phyloP scores from a whole-genome alignment of 257 asterid species.

The Nicotiana undulata region DNA sequence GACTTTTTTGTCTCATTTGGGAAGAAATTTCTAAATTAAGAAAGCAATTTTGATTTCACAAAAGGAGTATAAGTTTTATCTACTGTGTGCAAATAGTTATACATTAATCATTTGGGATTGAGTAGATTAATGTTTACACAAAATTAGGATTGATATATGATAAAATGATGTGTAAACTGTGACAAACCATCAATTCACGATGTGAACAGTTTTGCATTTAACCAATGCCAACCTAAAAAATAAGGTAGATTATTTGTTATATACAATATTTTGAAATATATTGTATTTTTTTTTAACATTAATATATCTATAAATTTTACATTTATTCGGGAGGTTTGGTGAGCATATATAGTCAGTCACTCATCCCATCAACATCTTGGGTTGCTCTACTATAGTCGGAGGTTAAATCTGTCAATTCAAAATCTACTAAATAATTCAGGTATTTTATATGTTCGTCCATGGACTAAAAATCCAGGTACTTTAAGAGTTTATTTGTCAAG shows the following conservation, averaged over 20 bases:
- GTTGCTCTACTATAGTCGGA: neutral
- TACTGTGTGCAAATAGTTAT: neutral
- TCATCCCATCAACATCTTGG: neutral
- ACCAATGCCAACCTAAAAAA: too few relatives aligned
- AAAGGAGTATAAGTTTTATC: neutral
- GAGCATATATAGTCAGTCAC: neutral
- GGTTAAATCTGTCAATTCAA: neutral
- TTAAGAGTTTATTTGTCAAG: conserved; percentile 36
- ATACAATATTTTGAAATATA: too few relatives aligned
- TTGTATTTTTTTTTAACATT: too few relatives aligned
- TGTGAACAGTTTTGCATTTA: neutral
- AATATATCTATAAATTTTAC: neutral
- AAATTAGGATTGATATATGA: neutral
- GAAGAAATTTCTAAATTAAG: neutral
- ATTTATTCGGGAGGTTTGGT: neutral
- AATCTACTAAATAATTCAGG: neutral
- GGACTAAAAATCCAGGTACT: conserved; percentile 23
- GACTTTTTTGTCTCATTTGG: too few relatives aligned
- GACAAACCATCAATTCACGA: neutral
- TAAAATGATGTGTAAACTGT: neutral
- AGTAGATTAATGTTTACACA: neutral
- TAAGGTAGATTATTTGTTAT: too few relatives aligned
- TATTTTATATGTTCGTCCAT: conserved; percentile 33
- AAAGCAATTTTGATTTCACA: neutral
- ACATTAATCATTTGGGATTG: too few relatives aligned